Conservation (phyloP, 495 filamentous ascomycete species). For the Daldinia loculata region DNA sequence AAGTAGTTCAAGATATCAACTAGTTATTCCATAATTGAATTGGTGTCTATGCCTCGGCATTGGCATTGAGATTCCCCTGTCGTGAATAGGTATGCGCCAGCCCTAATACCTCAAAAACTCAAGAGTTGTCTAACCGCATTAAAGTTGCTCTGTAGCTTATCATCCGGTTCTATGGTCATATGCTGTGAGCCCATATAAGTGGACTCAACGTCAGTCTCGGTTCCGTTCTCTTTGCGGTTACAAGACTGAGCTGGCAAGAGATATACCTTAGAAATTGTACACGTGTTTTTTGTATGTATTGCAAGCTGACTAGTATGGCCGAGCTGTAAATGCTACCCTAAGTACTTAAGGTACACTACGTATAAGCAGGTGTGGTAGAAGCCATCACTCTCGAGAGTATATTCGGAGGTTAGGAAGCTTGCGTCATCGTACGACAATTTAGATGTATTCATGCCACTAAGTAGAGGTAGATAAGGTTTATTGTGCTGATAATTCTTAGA, state of each 20-base stretch:
- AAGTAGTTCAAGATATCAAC: background rate
- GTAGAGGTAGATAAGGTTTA: constrained; percentile 2
- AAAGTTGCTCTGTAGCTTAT: background rate
- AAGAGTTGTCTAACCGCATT: background rate
- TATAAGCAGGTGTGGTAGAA: background rate
- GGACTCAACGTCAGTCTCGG: background rate
- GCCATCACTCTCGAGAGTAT: background rate
- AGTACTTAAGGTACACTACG: background rate
- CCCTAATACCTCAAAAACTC: background rate
- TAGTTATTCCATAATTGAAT: background rate
- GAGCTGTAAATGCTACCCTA: constrained; percentile 2
- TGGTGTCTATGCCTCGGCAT: background rate
- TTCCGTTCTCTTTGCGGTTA: constrained; percentile 5
- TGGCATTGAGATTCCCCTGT: background rate
- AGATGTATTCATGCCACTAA: constrained; percentile 10
- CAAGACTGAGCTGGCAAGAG: constrained; percentile 6
- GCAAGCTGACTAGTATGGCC: background rate
- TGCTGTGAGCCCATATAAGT: constrained; percentile 16
- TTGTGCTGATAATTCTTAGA: background rate
- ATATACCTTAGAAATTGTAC: background rate
- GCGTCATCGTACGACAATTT: constrained; percentile 34
- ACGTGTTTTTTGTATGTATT: constrained; percentile 4
- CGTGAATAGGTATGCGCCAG: background rate
- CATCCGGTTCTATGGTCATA: background rate
- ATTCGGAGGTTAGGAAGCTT: constrained; percentile 11